Evolutionary conservation across 441 rosid species (phyloP).

Genomic region (Populus hybrid): DNA sequence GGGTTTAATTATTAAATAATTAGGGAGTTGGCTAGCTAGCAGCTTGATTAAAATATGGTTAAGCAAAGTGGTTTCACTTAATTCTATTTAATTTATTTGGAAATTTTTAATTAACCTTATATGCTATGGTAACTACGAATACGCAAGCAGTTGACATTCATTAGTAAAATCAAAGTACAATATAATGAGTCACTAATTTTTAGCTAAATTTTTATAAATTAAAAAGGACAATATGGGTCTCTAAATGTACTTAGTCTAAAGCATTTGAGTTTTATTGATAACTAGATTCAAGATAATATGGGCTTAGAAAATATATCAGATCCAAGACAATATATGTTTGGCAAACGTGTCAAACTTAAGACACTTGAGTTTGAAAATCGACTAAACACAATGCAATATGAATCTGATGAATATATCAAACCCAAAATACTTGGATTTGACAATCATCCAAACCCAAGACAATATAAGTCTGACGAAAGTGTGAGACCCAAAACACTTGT

Average conservation of each 20-base stretch:
- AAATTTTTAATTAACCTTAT: neutral
- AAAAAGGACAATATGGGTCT: too few relatives aligned
- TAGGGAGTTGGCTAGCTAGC: neutral
- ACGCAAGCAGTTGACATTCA: neutral
- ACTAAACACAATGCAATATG: rapidly evolving
- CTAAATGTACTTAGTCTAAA: too few relatives aligned
- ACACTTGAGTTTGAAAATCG: rapidly evolving
- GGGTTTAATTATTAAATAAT: neutral
- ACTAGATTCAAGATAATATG: too few relatives aligned
- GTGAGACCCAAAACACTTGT: rapidly evolving
- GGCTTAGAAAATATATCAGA: rapidly evolving
- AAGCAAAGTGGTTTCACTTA: neutral
- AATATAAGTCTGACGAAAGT: too few relatives aligned
- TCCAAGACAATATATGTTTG: too few relatives aligned
- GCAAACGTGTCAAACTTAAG: rapidly evolving
- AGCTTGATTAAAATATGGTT: neutral
- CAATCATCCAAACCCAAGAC: too few relatives aligned
- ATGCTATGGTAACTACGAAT: neutral
- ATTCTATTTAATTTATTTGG: neutral
- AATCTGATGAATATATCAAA: rapidly evolving
- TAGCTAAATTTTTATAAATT: too few relatives aligned
- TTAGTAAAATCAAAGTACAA: neutral
- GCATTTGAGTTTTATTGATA: too few relatives aligned
- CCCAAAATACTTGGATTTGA: rapidly evolving
- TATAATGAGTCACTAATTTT: too few relatives aligned